Base-by-base conservation (phyloP, 331 rosid genomes). In the Spiraea crenata region DNA sequence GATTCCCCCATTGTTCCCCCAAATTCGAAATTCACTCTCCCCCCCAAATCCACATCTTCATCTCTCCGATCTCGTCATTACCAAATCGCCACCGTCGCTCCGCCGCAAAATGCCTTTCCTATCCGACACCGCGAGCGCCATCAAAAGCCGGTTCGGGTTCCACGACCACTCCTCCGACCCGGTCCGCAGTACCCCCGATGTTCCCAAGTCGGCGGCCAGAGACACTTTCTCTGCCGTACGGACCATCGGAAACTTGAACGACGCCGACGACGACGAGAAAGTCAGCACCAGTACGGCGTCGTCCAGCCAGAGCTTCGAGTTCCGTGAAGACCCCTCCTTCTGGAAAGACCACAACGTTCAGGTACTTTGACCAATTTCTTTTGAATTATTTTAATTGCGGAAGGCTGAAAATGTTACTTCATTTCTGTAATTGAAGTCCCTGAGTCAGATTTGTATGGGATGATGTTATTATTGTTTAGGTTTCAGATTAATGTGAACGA, bases 341-440 rank as follows among this genome's bases (percentile, higher is more conserved):
- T 95, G 99, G 99, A 89, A 86, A 80, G 99, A 91, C 68, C 96
- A 91, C 78, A 95, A 91, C 69, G 99, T 95, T 34, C 97, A 95
- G 99, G 99, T 95, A 82, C 15, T 25, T 44, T 20, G 9, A 13
- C 5, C 16, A 13, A 7, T 34, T 51, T 9, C 10, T 48, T n/a
- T 3, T 4, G 63, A 41, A 9, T 42, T 7, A 34, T 40, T 69
- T 63, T 66, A 48, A 41, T 69, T 58, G 4, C 38, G 5, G 72
- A 8, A 14, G 25, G 58, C 20, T 19, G 39, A 15, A 4, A 39
- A 40, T 68, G 17, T 1, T 37, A 41, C n/a, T 12, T 10, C 31
- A 39, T 20, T 54, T 40, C 49, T 8, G 14, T 61, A 38, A 12
- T 4, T 13, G 3, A 38, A 38, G 45, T 17, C 13, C 9, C 12